Base-by-base conservation (phyloP, 192 early-diverging fungal genomes). In the Rhizophagus prolifer region DNA sequence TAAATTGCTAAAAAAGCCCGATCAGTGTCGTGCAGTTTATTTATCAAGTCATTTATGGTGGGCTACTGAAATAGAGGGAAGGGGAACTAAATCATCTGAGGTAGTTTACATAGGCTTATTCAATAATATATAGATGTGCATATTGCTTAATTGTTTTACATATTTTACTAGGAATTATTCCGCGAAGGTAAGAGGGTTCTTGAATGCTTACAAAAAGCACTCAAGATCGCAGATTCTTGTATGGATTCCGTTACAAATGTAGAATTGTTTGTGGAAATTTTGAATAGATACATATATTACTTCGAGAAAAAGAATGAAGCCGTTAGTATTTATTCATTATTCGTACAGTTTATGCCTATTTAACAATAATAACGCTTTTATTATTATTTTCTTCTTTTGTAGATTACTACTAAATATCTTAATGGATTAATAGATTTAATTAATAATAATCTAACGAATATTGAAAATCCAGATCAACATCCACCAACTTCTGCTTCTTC, bases 341-440 rank as follows among this genome's bases (percentile, higher is more conserved):
- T 67, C 9, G 3, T 26, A 19, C 9, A 5, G 2, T 74, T 44
- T 3, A 67, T 44, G 31, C 16, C 13, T 26, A 46, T 47, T 19
- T 12, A 74, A 47, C 6, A 19, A 64, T 65, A 30, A n/a, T 46
- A 21, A 64, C 34, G 8, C 34, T 3, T 67, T 38, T 50, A 38
- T 38, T 38, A 38, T 44, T 12, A 9, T 44, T 44, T 12, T 44
- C 36, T 34, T 47, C 25, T 58, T 34, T 38, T 31, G 1, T 85
- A 95, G 84, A 92, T 99, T 16, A 96, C 95, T 23, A 90, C 93
- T 58, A 95, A 94, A 81, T 97, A 94, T 80, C 87, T 99, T 78
- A 97, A 96, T 81, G 94, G 94, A 26, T 85, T 99, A 74, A 94
- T 99, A 78, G 95, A 97, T 69, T 82, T 97, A 73, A 97, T 99